Evolutionary conservation across 2,329 filamentous ascomycete genomes (phyloP), one percentile per base, ranked within the genome.

Genomic region (Sclerotiophoma versabilis): DNA sequence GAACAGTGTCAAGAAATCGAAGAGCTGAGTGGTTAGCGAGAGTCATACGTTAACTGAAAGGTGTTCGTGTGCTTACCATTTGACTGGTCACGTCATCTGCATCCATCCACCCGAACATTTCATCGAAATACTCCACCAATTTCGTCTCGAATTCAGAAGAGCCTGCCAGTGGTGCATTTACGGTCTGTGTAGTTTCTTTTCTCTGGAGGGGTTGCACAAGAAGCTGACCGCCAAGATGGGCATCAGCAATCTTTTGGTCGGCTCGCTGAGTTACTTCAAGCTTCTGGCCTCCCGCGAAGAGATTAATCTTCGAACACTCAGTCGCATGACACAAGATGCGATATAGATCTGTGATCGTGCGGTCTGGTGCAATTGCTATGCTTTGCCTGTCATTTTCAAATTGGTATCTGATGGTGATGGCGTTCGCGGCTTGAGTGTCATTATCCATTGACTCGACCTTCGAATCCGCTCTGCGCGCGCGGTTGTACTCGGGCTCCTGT

Each of bases 81-180:
- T 63, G 61, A 52, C 74, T 76, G 14, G 69, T 69, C 2, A 49
- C 47, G 53, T 93, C 87, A 37, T 90, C 84, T 76, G 93, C 84
- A 59, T 87, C 86, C 48, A 98, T 81, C 66, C 93, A 89, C 36
- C 86, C 84, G 82, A 95, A 96, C 20, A 99, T 77, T 57, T 93
- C 87, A 48, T 91, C 84, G 66, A 96, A 96, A 72, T 96, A 90
- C 52, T 87, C 83, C 62, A 95, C 79, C 19, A 98, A 87, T 64
- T 93, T 90, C 11, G 85, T 82, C 69, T 98, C 92, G 2, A 98
- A 81, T 1, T 82, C 79, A 68, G 58, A 78, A 63, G 22, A 80
- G 69, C 51, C 59, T 22, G 57, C 49, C 26, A 48, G 56, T n/a
- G 48, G 45, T n/a, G 62, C 57, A 7, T 57, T 45, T 4, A 65